Conservation (phyloP, 192 early-diverging fungal species). For the Linnemannia hyalina region DNA sequence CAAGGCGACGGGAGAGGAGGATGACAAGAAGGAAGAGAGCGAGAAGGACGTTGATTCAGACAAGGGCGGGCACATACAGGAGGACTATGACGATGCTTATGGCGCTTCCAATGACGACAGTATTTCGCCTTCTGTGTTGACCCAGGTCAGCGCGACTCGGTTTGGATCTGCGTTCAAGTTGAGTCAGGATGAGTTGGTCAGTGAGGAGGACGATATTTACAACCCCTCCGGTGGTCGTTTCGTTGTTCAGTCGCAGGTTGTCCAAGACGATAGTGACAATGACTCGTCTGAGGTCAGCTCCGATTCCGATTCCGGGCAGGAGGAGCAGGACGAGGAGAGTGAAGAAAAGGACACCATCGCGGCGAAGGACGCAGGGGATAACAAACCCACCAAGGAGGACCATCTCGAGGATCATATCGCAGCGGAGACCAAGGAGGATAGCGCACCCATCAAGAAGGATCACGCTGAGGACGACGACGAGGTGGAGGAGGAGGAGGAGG, state of each 20-base stretch:
- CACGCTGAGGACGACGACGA: neutral
- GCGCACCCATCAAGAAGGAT: neutral
- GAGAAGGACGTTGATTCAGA: slow-evolving; percentile 12
- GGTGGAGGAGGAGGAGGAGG: neutral
- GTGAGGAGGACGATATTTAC: neutral
- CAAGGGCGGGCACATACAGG: neutral
- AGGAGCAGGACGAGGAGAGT: neutral
- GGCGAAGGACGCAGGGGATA: neutral
- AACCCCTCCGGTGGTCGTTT: neutral
- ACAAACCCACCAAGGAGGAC: neutral
- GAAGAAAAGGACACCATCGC: slow-evolving; percentile 10
- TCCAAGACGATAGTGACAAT: neutral
- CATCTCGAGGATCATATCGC: neutral
- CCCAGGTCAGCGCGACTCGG: neutral
- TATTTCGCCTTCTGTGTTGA: neutral
- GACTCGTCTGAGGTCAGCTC: neutral
- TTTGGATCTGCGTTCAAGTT: slow-evolving; percentile 10
- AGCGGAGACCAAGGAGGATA: neutral
- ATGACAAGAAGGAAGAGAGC: neutral
- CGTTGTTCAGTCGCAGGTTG: neutral
- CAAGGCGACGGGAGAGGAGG: neutral
- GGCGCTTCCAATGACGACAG: neutral
- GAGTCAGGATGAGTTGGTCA: neutral
- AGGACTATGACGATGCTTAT: neutral
- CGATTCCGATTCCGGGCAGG: neutral